These are phyloP conservation scores for Heliosperma pusillum DNA, from an alignment of 148 eudicot genomes.

Conservation along the genomic window DNA sequence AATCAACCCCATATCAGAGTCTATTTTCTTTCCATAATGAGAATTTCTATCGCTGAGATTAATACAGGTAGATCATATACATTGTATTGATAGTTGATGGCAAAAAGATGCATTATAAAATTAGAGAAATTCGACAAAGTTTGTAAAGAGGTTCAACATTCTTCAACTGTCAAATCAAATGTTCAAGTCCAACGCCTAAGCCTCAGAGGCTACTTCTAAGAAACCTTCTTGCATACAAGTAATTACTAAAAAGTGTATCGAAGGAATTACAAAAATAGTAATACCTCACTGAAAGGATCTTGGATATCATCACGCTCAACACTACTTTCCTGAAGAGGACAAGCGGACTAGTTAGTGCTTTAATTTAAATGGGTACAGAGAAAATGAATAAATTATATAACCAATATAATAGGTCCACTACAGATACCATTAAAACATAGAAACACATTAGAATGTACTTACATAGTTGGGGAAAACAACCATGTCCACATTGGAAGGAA, in stretches of 20 bases:
- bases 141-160: not conserved
- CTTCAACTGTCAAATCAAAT: not conserved
- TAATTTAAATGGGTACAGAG: not conserved
- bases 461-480: constrained; percentile 91
- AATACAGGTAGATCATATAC: not conserved
- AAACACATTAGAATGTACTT: constrained; percentile 29
- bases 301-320: constrained; percentile 79
- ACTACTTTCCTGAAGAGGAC: constrained; percentile 69
- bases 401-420: not conserved
- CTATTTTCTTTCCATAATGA: not conserved
- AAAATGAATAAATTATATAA: not conserved
- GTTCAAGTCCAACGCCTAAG: not conserved
- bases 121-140: not conserved
- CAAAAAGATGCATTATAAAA: not conserved
- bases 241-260: too few relatives aligned
- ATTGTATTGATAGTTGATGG: not conserved
- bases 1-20: not conserved
- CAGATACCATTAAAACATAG: not conserved
- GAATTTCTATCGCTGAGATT: not conserved
- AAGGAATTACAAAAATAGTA: not conserved
- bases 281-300: constrained; percentile 91
- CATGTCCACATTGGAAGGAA: constrained; percentile 85
- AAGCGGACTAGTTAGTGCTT: not conserved
- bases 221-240: not conserved
- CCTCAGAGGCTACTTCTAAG: not conserved